Base-by-base conservation (phyloP, 257 asterid species). In the Mentha longifolia region DNA sequence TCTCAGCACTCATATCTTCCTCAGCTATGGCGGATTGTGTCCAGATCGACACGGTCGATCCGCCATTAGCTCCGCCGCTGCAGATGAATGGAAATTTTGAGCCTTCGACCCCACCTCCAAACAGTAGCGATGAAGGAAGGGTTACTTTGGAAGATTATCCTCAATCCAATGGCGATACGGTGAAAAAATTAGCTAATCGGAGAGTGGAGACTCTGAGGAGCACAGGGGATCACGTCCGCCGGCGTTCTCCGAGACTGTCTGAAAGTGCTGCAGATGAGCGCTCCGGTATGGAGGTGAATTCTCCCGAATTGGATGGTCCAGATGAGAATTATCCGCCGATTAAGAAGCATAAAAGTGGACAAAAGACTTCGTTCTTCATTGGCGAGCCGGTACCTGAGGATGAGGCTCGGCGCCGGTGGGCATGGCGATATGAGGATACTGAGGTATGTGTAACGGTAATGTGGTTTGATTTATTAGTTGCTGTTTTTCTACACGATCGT, bases 371-470 rank as follows among this genome's bases (percentile, higher is more conserved):
- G 6, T 80, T 80, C 81, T 83, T 83, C 42, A 9, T 80, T 3
- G 85, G 87, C 7, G 78, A 77, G 19, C 85, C 80, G 3, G 45
- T 83, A 7, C 83, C 81, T 7, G 80, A 60, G 56, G 83, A 80
- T 0, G 85, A 83, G 68, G 87, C 87, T 60, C 79, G 80, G 54
- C 59, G 73, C 37, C 81, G 78, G n/a, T 83, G 87, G 87, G 68
- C 80, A 59, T 77, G 81, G 83, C 79, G 87, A 67, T 83, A 77
- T 58, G 68, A 65, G 61, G 65, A 49, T 54, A 65, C 76, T 31
- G 42, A 83, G 79, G 87, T 79, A 72, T 71, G 72, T 54, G 51
- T 43, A 60, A 68, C 39, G 19, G 64, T 46, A 41, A 46, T 56
- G 49, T 62, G 51, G 49, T 55, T 67, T 56, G n/a, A 65, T 16